Evolutionary conservation across 257 asterid species (phyloP).

Genomic region (Leonotis leonurus): DNA sequence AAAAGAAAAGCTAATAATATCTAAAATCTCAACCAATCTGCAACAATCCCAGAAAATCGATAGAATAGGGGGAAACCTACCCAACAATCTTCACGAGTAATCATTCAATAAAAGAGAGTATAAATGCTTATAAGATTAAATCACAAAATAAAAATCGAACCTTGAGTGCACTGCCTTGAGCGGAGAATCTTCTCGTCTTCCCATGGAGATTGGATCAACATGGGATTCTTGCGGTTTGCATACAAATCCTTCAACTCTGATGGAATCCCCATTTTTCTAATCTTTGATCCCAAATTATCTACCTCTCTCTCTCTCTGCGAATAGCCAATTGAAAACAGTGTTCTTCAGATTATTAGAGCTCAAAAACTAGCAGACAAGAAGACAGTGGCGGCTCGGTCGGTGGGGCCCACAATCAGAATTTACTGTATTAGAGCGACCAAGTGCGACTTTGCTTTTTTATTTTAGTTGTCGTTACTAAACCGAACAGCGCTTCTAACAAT

Average conservation of each 20-base stretch:
- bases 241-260: constrained; percentile 20
- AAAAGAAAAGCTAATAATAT: no score
- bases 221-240: constrained; percentile 15
- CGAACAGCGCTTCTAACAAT: no score
- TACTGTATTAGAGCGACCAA: no score
- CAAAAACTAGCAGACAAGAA: not conserved
- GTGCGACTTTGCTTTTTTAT: no score
- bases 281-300: not conserved
- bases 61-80: not conserved
- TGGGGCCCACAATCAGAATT: not conserved
- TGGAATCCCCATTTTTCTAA: constrained; percentile 25
- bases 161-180: constrained; percentile 30
- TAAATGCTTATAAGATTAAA: not conserved
- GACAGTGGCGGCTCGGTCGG: not conserved
- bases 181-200: constrained; percentile 30
- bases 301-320: not conserved
- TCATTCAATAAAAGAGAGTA: not conserved
- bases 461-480: no score
- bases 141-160: not conserved
- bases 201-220: constrained; percentile 24
- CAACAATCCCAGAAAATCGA: not conserved
- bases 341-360: not conserved
- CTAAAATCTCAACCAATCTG: no score
- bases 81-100: not conserved
- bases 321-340: not conserved